Conservation (phyloP, 164 flowering plant species). For the Annona cherimola region DNA sequence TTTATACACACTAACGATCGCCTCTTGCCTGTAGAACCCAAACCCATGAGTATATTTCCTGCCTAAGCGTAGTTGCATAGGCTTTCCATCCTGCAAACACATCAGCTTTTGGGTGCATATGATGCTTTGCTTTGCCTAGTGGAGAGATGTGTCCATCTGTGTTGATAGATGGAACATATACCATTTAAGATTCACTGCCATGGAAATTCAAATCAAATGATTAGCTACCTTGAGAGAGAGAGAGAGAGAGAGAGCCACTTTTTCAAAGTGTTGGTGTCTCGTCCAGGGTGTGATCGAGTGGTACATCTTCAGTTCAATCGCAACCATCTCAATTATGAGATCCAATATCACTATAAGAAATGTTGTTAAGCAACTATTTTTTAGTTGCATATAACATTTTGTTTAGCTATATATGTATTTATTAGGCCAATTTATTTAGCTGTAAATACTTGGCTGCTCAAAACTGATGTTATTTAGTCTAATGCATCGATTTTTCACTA, state of each 20-base stretch:
- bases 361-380: too few species aligned
- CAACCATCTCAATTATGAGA: background rate
- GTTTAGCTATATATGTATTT: too few species aligned
- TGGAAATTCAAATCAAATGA: constrained; percentile 49
- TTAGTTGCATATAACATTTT: too few species aligned
- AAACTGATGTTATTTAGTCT: too few species aligned
- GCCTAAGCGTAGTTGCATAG: constrained; percentile 19
- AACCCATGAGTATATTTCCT: constrained; percentile 1
- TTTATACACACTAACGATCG: background rate
- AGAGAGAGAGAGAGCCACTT: constrained; percentile 11
- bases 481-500: too few species aligned
- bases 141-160: constrained; percentile 18
- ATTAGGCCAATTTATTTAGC: too few species aligned
- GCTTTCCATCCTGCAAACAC: constrained; percentile 29
- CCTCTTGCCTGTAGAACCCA: background rate
- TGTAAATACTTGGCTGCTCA: too few species aligned
- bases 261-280: background rate
- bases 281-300: background rate
- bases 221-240: constrained; percentile 23
- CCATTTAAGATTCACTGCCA: constrained; percentile 28
- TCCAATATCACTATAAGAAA: too few species aligned
- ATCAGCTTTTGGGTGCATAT: constrained; percentile 43
- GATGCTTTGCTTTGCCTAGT: constrained; percentile 43
- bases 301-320: background rate
- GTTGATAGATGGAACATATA: constrained; percentile 51